Evolutionary conservation across 164 flowering plant species (phyloP).

Genomic region (Platanus orientalis): DNA sequence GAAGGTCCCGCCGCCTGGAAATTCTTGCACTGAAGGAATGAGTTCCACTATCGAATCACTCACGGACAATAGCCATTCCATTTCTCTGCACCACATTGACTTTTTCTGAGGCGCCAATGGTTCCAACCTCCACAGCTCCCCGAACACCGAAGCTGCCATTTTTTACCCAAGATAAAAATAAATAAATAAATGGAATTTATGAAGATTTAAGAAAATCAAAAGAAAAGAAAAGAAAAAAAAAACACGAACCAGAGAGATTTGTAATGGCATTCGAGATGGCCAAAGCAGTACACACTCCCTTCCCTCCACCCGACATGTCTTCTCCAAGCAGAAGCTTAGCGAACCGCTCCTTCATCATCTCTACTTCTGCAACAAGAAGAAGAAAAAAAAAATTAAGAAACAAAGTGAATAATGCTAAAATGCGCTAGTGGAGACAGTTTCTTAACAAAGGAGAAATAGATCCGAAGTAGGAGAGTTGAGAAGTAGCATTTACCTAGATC

Average conservation of each 20-base stretch:
- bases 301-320: slow-evolving; percentile 89
- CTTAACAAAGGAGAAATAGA: not conserved
- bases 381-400: not conserved
- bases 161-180: not conserved
- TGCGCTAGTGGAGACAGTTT: not conserved
- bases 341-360: slow-evolving; percentile 79
- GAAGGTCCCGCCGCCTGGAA: slow-evolving; percentile 64
- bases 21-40: slow-evolving; percentile 57
- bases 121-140: slow-evolving; percentile 78
- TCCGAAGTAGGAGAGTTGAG: not conserved
- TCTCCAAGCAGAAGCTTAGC: slow-evolving; percentile 82
- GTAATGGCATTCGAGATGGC: slow-evolving; percentile 88
- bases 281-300: slow-evolving; percentile 78
- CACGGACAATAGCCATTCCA: slow-evolving; percentile 78
- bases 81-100: slow-evolving; percentile 71
- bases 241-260: slow-evolving; percentile 54
- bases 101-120: slow-evolving; percentile 63
- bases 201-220: not conserved
- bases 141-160: slow-evolving; percentile 65
- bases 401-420: not conserved
- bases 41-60: slow-evolving; percentile 77
- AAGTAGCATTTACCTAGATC: no score
- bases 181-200: not conserved
- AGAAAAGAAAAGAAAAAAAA: not conserved
- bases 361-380: slow-evolving; percentile 42